These are phyloP conservation scores for Guadua angustifolia DNA, from an alignment of 176 grass and related monocot species.

Conservation along the genomic window DNA sequence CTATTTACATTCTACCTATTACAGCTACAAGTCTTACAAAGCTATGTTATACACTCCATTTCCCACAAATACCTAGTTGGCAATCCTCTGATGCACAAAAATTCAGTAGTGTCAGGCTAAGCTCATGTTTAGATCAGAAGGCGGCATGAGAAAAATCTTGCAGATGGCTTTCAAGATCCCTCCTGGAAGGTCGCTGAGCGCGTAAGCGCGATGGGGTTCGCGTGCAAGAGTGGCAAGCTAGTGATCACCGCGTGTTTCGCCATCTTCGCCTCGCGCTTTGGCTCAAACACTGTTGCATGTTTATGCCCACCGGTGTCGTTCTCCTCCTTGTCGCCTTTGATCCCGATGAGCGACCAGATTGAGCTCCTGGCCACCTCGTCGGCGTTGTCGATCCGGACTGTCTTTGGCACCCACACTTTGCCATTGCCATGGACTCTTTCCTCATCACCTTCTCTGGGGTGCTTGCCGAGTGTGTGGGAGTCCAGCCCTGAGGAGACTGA, in stretches of 20 bases:
- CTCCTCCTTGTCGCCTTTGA: conserved; percentile 33
- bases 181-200: conserved; percentile 78
- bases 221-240: conserved; percentile 51
- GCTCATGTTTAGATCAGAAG: conserved; percentile 5
- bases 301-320: conserved; percentile 8
- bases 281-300: conserved; percentile 53
- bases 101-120: conserved; percentile 43
- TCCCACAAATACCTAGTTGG: conserved; percentile 27
- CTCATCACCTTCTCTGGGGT: conserved; percentile 57
- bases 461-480: conserved; percentile 59
- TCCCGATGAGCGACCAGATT: conserved; percentile 56
- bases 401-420: conserved; percentile 69
- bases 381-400: conserved; percentile 65
- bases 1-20: conserved; percentile 41
- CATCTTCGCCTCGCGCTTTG: conserved; percentile 39
- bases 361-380: conserved; percentile 78
- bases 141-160: conserved; percentile 8
- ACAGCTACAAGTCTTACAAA: conserved; percentile 40
- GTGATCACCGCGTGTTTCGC: conserved; percentile 14
- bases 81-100: conserved; percentile 57
- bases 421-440: conserved; percentile 19
- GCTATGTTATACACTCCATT: conserved; percentile 27
- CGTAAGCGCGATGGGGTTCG: conserved; percentile 66
- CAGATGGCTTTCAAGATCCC: conserved; percentile 51
- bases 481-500: conserved; percentile 24